Evolutionary conservation across 352 stramenopile genomes (phyloP).

Genomic region (Globisporangium cederbergense): DNA sequence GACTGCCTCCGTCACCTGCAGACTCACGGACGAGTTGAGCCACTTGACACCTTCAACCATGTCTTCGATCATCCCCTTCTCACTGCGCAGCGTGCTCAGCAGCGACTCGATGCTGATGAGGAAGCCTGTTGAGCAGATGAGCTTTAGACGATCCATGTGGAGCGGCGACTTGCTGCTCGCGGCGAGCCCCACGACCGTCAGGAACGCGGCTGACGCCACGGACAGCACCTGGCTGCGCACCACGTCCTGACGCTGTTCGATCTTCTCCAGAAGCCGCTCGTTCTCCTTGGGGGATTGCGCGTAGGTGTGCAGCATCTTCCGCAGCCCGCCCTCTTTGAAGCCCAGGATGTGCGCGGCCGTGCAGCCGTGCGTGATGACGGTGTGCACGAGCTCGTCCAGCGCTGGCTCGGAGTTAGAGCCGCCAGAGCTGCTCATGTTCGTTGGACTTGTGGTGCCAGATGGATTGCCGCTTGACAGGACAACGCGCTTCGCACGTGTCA

Average conservation of each 20-base stretch:
- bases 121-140: conserved; percentile 76
- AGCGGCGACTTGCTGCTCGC: conserved; percentile 49
- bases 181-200: conserved; percentile 66
- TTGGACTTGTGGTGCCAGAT: conserved; percentile 1
- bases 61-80: conserved; percentile 96
- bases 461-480: conserved; percentile 33
- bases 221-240: conserved; percentile 73
- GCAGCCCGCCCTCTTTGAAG: conserved; percentile 83
- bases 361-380: conserved; percentile 78
- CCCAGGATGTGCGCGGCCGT: conserved; percentile 73
- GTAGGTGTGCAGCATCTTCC: conserved; percentile 48
- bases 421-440: conserved; percentile 33
- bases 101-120: conserved; percentile 94
- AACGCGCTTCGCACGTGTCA: conserved; percentile 64
- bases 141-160: conserved; percentile 52
- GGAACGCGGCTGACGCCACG: conserved; percentile 68
- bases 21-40: conserved; percentile 74
- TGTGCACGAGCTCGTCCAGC: conserved; percentile 61
- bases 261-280: conserved; percentile 43
- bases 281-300: conserved; percentile 41
- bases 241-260: conserved; percentile 81
- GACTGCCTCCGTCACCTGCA: conserved; percentile 43
- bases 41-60: conserved; percentile 85
- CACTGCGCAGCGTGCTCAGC: conserved; percentile 91
- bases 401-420: conserved; percentile 2